Evolutionary conservation across 768 basidiomycete genomes (phyloP).

Genomic region (Tylopilus vinaceipallidus): DNA sequence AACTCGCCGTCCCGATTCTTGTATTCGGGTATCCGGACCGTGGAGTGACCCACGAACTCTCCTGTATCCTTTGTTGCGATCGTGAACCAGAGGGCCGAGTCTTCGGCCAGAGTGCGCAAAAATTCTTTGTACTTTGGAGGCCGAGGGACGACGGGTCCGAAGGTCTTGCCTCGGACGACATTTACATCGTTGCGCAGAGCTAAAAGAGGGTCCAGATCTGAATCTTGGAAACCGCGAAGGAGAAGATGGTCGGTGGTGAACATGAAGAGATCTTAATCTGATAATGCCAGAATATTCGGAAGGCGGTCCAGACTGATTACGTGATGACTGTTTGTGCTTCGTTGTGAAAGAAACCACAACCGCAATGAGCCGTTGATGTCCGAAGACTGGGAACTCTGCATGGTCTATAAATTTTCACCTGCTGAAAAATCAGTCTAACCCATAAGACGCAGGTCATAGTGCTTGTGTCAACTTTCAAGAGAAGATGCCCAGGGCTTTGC

Average conservation of each 20-base stretch:
- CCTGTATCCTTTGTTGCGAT: slow-evolving; percentile 13
- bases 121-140: slow-evolving; percentile 14
- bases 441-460: no score
- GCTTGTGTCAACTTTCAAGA: no score
- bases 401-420: no score
- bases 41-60: slow-evolving; percentile 24
- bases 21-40: slow-evolving; percentile 11
- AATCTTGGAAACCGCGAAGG: slow-evolving; percentile 23
- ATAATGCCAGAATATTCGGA: background rate
- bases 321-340: background rate
- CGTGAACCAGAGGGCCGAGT: slow-evolving; percentile 19
- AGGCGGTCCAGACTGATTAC: background rate
- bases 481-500: no score
- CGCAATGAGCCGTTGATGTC: no score
- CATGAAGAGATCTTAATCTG: background rate
- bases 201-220: slow-evolving; percentile 20
- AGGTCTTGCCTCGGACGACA: slow-evolving; percentile 19
- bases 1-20: slow-evolving; percentile 29
- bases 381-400: no score
- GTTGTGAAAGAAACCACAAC: no score
- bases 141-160: slow-evolving; percentile 22
- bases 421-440: no score
- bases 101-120: slow-evolving; percentile 2
- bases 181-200: slow-evolving; percentile 23
- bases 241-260: slow-evolving; percentile 27